Percentiles rank a stretch among this genome's conserved stretches.
Evolutionary conservation across 495 filamentous ascomycete genomes (phyloP).

Genomic region (Pyrenopolyporus hunteri): DNA sequence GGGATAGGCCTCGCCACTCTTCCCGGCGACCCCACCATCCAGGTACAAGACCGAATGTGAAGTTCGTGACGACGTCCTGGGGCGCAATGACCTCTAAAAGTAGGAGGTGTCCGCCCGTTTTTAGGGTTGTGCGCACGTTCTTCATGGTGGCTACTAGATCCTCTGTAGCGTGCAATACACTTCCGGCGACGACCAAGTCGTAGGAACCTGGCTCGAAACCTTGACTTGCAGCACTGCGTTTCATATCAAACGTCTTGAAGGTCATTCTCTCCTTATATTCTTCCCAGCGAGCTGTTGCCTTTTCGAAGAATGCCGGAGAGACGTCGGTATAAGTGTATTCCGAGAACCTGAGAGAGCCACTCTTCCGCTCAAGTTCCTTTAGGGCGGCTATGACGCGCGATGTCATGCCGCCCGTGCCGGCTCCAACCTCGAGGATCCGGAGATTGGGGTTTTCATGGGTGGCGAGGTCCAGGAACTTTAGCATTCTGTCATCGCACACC

Average conservation of each 20-base stretch:
- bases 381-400: constrained; percentile 27
- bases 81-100: constrained; percentile 44
- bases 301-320: constrained; percentile 58
- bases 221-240: constrained; percentile 37
- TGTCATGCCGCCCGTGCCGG: constrained; percentile 52
- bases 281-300: constrained; percentile 35
- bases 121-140: constrained; percentile 47
- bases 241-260: constrained; percentile 45
- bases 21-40: constrained; percentile 59
- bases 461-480: constrained; percentile 32
- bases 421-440: constrained; percentile 55
- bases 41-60: constrained; percentile 52
- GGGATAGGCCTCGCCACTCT: constrained; percentile 36
- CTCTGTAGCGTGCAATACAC: constrained; percentile 57
- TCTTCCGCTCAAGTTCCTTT: constrained; percentile 27
- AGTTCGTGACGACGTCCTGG: constrained; percentile 40
- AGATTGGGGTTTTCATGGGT: constrained; percentile 51
- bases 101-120: constrained; percentile 47
- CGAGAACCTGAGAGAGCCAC: constrained; percentile 34
- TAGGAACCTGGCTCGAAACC: constrained; percentile 43
- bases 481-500: constrained; percentile 32
- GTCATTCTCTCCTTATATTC: constrained; percentile 31
- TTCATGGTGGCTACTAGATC: constrained; percentile 43
- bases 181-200: constrained; percentile 53
- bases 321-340: constrained; percentile 61